Conservation (phyloP, 73 alveolate species). For the Paramecium sexaurelia region DNA sequence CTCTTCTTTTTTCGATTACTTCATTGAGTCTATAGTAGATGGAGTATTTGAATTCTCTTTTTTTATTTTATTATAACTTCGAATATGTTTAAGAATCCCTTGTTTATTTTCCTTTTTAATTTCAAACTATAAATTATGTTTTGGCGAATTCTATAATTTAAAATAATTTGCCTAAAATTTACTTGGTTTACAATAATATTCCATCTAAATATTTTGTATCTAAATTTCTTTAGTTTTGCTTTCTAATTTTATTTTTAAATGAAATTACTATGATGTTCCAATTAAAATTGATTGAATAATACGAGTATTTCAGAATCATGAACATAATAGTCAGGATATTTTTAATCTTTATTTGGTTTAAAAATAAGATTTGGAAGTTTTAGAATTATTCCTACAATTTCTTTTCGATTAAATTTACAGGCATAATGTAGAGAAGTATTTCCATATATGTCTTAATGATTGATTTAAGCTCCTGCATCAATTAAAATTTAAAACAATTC, state of each 20-base stretch:
- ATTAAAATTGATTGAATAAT: not conserved
- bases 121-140: not conserved
- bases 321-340: not conserved
- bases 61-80: not conserved
- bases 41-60: not conserved
- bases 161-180: not conserved
- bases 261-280: not conserved
- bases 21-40: slow-evolving; percentile 28
- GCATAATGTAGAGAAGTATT: slow-evolving; percentile 20
- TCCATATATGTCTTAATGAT: slow-evolving; percentile 36
- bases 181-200: not conserved
- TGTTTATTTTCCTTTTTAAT: not conserved
- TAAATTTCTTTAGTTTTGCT: not conserved
- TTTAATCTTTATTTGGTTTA: not conserved
- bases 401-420: not conserved
- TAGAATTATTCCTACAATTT: not conserved
- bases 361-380: not conserved
- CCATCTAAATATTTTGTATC: not conserved
- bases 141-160: not conserved
- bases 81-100: not conserved
- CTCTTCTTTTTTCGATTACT: slow-evolving; percentile 42
- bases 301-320: not conserved
- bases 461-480: not conserved
- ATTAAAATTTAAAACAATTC: not conserved
- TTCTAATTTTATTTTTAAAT: not conserved